A percentile compares a stretch with the other conserved stretches of the same genome.
Evolutionary conservation across 805 yeast genomes (phyloP).

Genomic region (Ascoidea asiatica): DNA sequence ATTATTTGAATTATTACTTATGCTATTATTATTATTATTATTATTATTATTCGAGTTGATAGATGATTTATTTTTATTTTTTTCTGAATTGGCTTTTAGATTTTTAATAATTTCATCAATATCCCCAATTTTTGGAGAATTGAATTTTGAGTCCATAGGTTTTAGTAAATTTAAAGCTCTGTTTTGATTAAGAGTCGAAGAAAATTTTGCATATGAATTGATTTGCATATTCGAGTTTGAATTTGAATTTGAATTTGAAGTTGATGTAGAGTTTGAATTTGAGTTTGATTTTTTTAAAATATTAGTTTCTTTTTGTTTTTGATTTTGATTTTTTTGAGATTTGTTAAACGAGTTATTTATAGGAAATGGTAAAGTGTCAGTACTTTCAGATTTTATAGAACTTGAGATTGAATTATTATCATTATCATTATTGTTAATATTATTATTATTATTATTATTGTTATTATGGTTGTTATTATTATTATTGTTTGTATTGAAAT

Average conservation of each 20-base stretch:
- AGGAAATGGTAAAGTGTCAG: no score
- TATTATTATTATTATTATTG: not conserved
- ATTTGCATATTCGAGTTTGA: not conserved
- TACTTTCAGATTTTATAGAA: no score
- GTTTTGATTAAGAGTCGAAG: not conserved
- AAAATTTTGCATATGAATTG: not conserved
- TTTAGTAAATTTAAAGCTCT: no score
- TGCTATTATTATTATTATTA: not conserved
- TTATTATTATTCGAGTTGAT: not conserved
- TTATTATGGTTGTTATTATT: not conserved
- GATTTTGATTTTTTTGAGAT: no score
- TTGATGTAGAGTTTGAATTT: not conserved
- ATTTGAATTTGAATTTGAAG: not conserved
- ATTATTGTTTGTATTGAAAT: not conserved
- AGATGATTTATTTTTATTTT: not conserved
- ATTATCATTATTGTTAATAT: no score
- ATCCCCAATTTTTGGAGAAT: not conserved
- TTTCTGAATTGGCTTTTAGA: not conserved
- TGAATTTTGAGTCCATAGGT: not conserved
- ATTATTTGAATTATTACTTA: not conserved
- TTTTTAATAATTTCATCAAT: not conserved
- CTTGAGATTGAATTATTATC: no score
- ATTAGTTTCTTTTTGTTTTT: no score
- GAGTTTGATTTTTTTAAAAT: not conserved
- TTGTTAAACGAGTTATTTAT: no score